Conservation (phyloP, 2,329 filamentous ascomycete species). For the Kalmusia sp. region DNA sequence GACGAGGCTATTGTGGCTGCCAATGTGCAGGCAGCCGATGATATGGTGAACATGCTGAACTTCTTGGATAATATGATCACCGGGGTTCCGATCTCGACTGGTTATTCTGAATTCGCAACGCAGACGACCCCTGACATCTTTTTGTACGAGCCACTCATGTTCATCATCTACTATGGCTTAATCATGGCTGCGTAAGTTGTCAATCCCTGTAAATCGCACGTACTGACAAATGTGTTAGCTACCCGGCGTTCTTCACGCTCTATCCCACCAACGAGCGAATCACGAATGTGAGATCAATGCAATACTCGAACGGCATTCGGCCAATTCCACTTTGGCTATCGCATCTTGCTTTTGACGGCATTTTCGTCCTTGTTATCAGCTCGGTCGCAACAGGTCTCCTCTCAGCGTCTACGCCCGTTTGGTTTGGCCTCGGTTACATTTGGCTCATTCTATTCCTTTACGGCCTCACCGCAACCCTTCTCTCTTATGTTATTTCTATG, state of each 20-base stretch:
- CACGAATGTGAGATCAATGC: conserved; percentile 77
- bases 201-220: conserved; percentile 60
- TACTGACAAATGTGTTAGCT: conserved; percentile 68
- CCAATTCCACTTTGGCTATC: conserved; percentile 83
- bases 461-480: conserved; percentile 75
- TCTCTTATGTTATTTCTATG: conserved; percentile 81
- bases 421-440: conserved; percentile 80
- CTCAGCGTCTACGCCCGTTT: conserved; percentile 61
- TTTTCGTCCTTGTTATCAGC: conserved; percentile 70
- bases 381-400: conserved; percentile 71
- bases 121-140: conserved; percentile 17
- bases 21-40: conserved; percentile 51
- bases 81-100: conserved; percentile 26
- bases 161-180: conserved; percentile 71
- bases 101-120: conserved; percentile 22
- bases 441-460: conserved; percentile 82
- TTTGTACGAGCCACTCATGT: conserved; percentile 57
- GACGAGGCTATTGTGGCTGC: conserved; percentile 21
- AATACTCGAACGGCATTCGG: conserved; percentile 89
- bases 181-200: conserved; percentile 69
- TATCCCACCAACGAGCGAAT: conserved; percentile 84
- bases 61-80: conserved; percentile 24
- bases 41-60: conserved; percentile 20
- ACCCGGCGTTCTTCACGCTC: conserved; percentile 83
- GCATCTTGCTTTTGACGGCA: conserved; percentile 79